Percentiles rank a stretch among this genome's conserved stretches.
These are phyloP conservation scores for Sporothrix variecibatus DNA, from an alignment of 2,329 filamentous ascomycete genomes.

Conservation along the genomic window DNA sequence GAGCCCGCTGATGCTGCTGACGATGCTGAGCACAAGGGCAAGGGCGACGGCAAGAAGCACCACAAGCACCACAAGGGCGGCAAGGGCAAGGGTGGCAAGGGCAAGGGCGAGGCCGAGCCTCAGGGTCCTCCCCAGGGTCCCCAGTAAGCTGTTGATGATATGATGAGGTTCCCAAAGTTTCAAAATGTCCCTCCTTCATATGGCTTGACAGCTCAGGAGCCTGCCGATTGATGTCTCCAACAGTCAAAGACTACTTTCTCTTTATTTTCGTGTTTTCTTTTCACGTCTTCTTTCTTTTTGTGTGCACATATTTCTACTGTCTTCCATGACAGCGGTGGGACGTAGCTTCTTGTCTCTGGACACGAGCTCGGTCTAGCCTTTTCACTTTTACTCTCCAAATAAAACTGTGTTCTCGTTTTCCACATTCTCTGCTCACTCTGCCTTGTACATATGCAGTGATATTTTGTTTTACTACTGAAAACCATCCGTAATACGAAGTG, in stretches of 20 bases:
- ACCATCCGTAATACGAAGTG: too few species aligned
- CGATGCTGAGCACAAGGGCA: not conserved
- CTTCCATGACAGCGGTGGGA: not conserved
- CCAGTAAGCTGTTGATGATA: not conserved
- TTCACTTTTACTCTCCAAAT: too few species aligned
- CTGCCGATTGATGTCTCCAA: not conserved
- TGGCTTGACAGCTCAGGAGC: not conserved
- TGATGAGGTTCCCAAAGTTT: not conserved
- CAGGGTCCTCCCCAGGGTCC: not conserved
- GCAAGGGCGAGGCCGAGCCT: not conserved
- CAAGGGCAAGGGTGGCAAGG: not conserved
- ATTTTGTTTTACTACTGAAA: too few species aligned
- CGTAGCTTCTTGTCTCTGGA: not conserved
- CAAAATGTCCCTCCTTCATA: too few species aligned
- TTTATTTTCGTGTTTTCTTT: not conserved
- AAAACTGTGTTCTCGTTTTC: too few species aligned
- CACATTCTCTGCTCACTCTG: too few species aligned
- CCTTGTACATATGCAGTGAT: too few species aligned
- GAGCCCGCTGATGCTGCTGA: not conserved
- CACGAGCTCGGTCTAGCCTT: too few species aligned
- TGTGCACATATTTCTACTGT: conserved; percentile 1
- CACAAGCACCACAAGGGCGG: not conserved
- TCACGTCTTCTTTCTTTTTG: not conserved
- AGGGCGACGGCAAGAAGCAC: not conserved
- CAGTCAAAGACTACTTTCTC: not conserved